Evolutionary conservation across 2,329 filamentous ascomycete species (phyloP), one percentile per base, ranked within the genome.

Genomic region (Neopestalotiopsis rosae): DNA sequence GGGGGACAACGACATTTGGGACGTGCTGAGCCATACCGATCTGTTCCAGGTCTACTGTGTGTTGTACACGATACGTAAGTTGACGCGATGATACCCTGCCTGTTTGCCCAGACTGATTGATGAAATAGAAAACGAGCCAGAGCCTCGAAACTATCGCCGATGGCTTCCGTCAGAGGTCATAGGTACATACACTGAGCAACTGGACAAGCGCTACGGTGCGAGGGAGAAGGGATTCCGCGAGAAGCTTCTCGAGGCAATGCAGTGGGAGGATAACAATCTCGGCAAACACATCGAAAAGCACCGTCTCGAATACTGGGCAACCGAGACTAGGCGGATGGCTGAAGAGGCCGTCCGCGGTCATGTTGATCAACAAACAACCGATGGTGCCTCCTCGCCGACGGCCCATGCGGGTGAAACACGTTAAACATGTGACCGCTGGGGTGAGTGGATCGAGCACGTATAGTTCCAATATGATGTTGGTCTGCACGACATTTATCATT

Each of bases 191-290:
- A 86, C 88, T 2, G 86, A 91, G 34, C 84, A 87, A 45, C 83
- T 92, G 1, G 89, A 90, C 71, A 83, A 89, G 69, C 86, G 90
- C 65, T 89, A 90, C 81, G 80, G 82, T 76, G 79, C 84, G 58
- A 86, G 90, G 75, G 88, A 91, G 69, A 87, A 90, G 57, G 87
- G 89, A 58, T 87, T 92, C 74, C 87, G 90, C 69, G 85, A 89
- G 68, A 90, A 90, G 68, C 87, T 97, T 69, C 81, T 91, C 34
- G 88, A 90, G 32, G 93, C 94, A 69, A 92, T 96, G 82, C 84
- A 88, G 68, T 85, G 86, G 68, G 94, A 97, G 80, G 92, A 95
- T 76, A 85, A 87, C 70, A 77, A 87, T 12, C 84, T 98, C 52
- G 82, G 85, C 65, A 85, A 86, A 65, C 89, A 89, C 76, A 84